Percentiles rank a stretch among this genome's conserved stretches.
Evolutionary conservation across 768 basidiomycete genomes (phyloP).

Genomic region (Boletus sp.): DNA sequence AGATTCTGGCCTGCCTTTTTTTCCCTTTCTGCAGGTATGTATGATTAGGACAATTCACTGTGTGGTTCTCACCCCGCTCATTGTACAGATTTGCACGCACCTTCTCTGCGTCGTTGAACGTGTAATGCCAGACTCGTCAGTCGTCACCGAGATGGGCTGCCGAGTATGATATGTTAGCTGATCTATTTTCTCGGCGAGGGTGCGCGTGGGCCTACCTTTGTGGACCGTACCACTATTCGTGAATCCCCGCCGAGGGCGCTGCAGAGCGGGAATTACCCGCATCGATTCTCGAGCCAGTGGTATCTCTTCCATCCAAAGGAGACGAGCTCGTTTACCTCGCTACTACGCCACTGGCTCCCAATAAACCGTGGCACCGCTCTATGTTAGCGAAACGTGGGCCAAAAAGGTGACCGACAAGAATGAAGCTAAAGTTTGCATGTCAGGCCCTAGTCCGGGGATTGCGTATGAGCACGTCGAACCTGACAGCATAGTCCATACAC

Average conservation of each 20-base stretch:
- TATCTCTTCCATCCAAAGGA: constrained; percentile 10
- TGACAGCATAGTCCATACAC: background rate
- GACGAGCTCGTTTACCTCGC: constrained; percentile 7
- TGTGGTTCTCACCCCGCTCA: too few species aligned
- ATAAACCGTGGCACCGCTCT: constrained; percentile 3
- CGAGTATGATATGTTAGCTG: background rate
- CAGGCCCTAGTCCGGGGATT: background rate
- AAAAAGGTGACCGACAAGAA: constrained; percentile 8
- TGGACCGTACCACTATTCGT: background rate
- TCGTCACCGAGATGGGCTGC: constrained; percentile 10
- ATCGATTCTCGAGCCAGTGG: background rate
- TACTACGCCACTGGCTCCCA: rapidly evolving
- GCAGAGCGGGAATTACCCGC: background rate
- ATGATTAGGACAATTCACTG: too few species aligned
- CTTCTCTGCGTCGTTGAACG: background rate
- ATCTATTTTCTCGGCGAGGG: constrained; percentile 20
- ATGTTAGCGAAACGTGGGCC: constrained; percentile 20
- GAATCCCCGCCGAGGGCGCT: constrained; percentile 4
- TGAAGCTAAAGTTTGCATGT: background rate
- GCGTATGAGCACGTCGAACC: background rate
- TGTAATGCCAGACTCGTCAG: background rate
- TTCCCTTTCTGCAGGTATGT: too few species aligned
- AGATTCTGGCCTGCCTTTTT: too few species aligned
- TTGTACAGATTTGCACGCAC: constrained; percentile 9
- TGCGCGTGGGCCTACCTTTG: constrained; percentile 17